These are phyloP conservation scores for Sphagnum tenellum DNA, from an alignment of 225 moss, liverwort and hornwort genomes.

Conservation along the genomic window DNA sequence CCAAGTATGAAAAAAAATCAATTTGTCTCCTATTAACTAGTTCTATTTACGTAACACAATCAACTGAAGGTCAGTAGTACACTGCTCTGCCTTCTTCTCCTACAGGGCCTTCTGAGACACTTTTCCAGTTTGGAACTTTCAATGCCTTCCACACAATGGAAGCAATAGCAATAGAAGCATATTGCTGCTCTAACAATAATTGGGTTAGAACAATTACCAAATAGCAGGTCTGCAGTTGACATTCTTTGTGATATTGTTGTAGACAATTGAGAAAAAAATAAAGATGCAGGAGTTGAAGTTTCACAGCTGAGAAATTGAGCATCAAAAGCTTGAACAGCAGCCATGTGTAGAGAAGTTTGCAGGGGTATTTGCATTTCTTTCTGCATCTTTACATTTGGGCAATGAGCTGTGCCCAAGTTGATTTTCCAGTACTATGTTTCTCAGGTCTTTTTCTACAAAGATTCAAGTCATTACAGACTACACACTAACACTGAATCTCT, in stretches of 20 bases:
- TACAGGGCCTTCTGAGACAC: not conserved
- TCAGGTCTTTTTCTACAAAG: not conserved
- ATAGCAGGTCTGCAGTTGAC: not conserved
- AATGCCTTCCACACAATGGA: no score
- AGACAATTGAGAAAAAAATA: slow-evolving; percentile 45
- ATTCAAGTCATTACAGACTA: not conserved
- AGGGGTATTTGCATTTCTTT: not conserved
- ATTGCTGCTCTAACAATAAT: no score
- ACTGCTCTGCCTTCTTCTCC: not conserved
- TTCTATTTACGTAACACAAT: no score
- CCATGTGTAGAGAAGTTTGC: no score
- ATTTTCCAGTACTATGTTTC: not conserved
- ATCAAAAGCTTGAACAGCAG: no score
- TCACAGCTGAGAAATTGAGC: no score
- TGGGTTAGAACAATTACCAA: no score
- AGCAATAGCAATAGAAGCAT: no score
- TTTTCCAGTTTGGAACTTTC: not conserved
- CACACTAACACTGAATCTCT: not conserved
- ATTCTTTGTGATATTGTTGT: not conserved
- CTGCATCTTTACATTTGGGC: not conserved
- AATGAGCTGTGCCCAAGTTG: not conserved
- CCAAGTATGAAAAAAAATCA: no score
- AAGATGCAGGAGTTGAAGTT: slow-evolving; percentile 38
- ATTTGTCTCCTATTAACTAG: no score
- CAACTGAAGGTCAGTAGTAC: slow-evolving; percentile 24